These are phyloP conservation scores for Colletotrichum somersetense DNA, from an alignment of 2,329 filamentous ascomycete genomes.

Conservation along the genomic window DNA sequence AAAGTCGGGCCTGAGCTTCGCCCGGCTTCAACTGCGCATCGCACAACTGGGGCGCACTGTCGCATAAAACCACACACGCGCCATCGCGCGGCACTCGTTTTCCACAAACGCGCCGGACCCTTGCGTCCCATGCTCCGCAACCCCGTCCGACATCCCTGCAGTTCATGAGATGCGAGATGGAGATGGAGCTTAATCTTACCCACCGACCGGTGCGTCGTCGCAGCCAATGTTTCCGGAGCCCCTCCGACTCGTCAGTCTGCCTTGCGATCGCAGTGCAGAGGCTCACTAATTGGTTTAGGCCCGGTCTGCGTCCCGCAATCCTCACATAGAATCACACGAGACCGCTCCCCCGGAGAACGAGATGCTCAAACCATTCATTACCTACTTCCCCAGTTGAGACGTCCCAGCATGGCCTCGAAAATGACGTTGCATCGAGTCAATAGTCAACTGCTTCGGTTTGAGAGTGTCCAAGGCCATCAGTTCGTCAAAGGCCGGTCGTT, in stretches of 20 bases:
- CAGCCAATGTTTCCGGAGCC: constrained; percentile 35
- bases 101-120: constrained; percentile 30
- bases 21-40: constrained; percentile 26
- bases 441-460: neutral
- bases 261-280: neutral
- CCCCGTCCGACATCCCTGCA: constrained; percentile 34
- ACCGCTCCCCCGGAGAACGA: neutral
- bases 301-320: neutral
- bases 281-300: neutral
- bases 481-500: constrained; percentile 13
- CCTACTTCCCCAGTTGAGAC: neutral
- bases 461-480: constrained; percentile 14
- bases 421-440: neutral
- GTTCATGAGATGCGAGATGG: constrained; percentile 39
- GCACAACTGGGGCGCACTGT: constrained; percentile 21
- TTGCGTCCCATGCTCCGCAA: constrained; percentile 36
- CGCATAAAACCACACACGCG: constrained; percentile 34
- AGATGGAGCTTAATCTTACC: constrained; percentile 42
- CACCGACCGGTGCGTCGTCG: constrained; percentile 40
- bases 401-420: neutral
- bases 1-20: constrained; percentile 35
- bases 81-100: constrained; percentile 30
- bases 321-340: neutral
- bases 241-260: constrained; percentile 35
- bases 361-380: neutral